Evolutionary conservation across 2,329 filamentous ascomycete genomes (phyloP).

Genomic region (Aspergillus uvarum): DNA sequence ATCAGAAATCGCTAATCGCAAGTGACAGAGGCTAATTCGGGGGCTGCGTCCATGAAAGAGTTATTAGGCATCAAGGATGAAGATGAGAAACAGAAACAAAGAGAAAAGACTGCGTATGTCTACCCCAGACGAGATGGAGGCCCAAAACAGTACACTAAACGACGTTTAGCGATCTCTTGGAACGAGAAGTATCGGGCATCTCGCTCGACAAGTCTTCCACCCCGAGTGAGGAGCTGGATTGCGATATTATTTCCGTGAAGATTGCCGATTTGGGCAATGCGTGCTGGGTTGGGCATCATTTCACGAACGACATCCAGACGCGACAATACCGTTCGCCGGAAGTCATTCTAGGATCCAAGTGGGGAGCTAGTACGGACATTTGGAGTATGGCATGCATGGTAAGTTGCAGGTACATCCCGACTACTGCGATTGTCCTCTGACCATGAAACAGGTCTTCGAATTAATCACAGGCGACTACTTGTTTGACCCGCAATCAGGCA

Average conservation of each 20-base stretch:
- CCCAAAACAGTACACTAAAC: neutral
- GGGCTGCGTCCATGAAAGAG: slow-evolving; percentile 57
- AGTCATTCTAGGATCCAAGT: slow-evolving; percentile 94
- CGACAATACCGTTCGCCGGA: slow-evolving; percentile 96
- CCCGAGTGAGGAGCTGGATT: slow-evolving; percentile 35
- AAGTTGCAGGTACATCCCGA: slow-evolving; percentile 33
- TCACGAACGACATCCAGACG: slow-evolving; percentile 98
- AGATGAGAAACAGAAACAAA: slow-evolving; percentile 70
- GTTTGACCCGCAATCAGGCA: slow-evolving; percentile 96
- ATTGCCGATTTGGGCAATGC: slow-evolving; percentile 98
- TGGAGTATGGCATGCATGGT: slow-evolving; percentile 99
- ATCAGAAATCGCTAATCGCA: slow-evolving; percentile 28
- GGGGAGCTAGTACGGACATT: slow-evolving; percentile 98
- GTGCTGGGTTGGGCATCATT: slow-evolving; percentile 98
- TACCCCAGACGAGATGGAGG: neutral
- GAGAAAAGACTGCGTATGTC: slow-evolving; percentile 90
- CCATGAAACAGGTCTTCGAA: slow-evolving; percentile 69
- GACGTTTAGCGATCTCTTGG: slow-evolving; percentile 71
- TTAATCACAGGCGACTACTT: slow-evolving; percentile 97
- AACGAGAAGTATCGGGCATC: slow-evolving; percentile 91
- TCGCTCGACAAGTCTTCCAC: slow-evolving; percentile 74
- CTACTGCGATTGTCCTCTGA: neutral
- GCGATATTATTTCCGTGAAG: slow-evolving; percentile 92
- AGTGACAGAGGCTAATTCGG: slow-evolving; percentile 28
- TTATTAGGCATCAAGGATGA: slow-evolving; percentile 54